Conservation (phyloP, 306 rosid genomes). For the Fragaria ananassa region DNA sequence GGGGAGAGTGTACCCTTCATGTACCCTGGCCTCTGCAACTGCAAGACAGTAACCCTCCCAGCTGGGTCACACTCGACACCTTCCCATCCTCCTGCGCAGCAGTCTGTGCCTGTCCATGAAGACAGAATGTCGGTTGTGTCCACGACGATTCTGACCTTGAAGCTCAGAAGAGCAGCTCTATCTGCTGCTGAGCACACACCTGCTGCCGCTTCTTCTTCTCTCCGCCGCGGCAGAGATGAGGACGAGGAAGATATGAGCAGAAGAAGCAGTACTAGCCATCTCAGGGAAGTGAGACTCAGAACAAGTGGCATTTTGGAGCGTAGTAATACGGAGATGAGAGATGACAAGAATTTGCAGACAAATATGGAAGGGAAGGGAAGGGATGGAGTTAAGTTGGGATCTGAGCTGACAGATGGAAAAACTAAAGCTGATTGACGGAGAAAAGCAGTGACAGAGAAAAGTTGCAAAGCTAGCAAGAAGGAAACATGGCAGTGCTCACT, state of each 20-base stretch:
- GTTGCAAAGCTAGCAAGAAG: not conserved
- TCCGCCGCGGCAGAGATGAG: not conserved
- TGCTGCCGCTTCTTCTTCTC: not conserved
- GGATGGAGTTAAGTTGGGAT: slow-evolving; percentile 31
- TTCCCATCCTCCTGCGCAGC: slow-evolving; percentile 96
- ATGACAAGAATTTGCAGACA: slow-evolving; percentile 16
- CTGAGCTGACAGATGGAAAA: slow-evolving; percentile 29
- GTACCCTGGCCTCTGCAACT: slow-evolving; percentile 69
- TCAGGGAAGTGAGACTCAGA: slow-evolving; percentile 30
- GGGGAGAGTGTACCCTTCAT: slow-evolving; percentile 87
- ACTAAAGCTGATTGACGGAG: not conserved
- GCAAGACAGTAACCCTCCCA: slow-evolving; percentile 73
- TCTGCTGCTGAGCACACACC: slow-evolving; percentile 67
- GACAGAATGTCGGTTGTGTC: slow-evolving; percentile 75
- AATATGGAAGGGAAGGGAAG: not conserved
- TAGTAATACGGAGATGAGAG: slow-evolving; percentile 36
- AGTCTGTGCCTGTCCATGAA: slow-evolving; percentile 70
- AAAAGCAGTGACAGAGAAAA: slow-evolving; percentile 3
- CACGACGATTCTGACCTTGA: slow-evolving; percentile 59
- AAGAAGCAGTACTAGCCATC: slow-evolving; percentile 47
- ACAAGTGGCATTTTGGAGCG: slow-evolving; percentile 41
- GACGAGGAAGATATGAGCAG: slow-evolving; percentile 26
- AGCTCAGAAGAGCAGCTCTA: slow-evolving; percentile 78
- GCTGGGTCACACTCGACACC: slow-evolving; percentile 75
- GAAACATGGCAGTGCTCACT: slow-evolving; percentile 5